Evolutionary conservation across 768 basidiomycete species (phyloP), one percentile per base, ranked within the genome.

Genomic region (Xerocomellus chrysenteron): DNA sequence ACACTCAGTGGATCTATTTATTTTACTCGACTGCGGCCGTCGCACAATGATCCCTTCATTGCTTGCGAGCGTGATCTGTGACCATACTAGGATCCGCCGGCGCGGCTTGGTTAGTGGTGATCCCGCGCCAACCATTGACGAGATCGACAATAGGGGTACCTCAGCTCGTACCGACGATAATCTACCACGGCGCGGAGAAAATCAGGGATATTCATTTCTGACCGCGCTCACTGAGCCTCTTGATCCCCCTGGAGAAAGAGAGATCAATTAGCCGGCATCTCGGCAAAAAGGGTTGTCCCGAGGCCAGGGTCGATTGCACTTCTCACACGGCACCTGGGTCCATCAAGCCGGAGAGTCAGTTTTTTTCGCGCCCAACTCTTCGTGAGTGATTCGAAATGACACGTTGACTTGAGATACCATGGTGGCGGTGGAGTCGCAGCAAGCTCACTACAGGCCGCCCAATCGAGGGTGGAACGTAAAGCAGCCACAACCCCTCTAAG

Each of bases 391-490:
- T 47, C 13, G 47, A 45, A 49, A 45, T 21, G 8, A 30, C 2
- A 17, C 32, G 24, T 40, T 48, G 19, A 47, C 33, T 16, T n/a
- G n/a, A 35, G 24, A n/a, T 28, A 17, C 26, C 17, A 19, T 28
- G 14, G 28, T 5, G 26, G 16, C 13, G 14, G 28, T n/a, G 30
- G 42, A 39, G 21, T 28, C 13, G 41, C 54, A n/a, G 37, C 5
- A 17, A 2, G 16, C 26, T 39, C 39, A 48, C 17, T 11, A 21
- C 45, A 36, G 49, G 13, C 24, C 33, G 28, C 26, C 32, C 36
- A 43, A 47, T 55, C 19, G 40, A 50, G 37, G 50, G 33, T 44
- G 36, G 14, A 37, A 56, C 55, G 55, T 53, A 61, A 62, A 50
- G 33, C 41, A n/a, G 17, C 55, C 54, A 50, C 43, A 49, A 14